Conservation (phyloP, 2,329 filamentous ascomycete species). For the Neopestalotiopsis clavispora region DNA sequence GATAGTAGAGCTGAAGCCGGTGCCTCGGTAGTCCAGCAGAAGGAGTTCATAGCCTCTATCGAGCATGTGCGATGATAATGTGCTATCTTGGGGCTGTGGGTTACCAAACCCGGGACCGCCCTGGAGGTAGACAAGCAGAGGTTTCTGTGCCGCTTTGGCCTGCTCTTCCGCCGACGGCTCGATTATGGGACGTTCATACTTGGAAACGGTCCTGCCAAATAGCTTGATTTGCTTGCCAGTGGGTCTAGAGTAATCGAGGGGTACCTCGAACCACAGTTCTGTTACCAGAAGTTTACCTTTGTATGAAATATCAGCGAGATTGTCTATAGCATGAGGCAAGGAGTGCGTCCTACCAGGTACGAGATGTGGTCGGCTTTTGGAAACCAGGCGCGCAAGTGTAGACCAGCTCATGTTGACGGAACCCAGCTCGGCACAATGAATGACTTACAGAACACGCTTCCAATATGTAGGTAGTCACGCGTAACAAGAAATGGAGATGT, state of each 20-base stretch:
- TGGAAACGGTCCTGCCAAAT: constrained; percentile 77
- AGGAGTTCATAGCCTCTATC: constrained; percentile 84
- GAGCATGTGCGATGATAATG: constrained; percentile 73
- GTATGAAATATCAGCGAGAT: not conserved
- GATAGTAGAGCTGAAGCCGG: constrained; percentile 82
- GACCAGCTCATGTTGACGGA: not conserved
- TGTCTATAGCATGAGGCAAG: not conserved
- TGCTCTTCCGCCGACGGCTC: constrained; percentile 40
- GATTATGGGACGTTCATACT: constrained; percentile 66
- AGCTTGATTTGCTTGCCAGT: constrained; percentile 67
- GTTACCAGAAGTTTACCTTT: constrained; percentile 76
- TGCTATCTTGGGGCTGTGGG: constrained; percentile 72
- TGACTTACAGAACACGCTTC: not conserved
- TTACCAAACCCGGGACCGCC: constrained; percentile 86
- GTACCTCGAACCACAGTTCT: constrained; percentile 87
- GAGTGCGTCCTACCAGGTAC: constrained; percentile 35
- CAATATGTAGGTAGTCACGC: not conserved
- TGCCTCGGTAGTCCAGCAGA: constrained; percentile 89
- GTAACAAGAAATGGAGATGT: not conserved
- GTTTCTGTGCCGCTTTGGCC: constrained; percentile 46
- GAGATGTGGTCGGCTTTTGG: constrained; percentile 46
- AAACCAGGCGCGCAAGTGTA: constrained; percentile 35
- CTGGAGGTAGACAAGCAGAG: constrained; percentile 76
- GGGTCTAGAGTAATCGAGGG: constrained; percentile 74
- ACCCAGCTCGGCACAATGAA: not conserved